Conservation (phyloP, 2,329 filamentous ascomycete species). For the Aureobasidium subglaciale region DNA sequence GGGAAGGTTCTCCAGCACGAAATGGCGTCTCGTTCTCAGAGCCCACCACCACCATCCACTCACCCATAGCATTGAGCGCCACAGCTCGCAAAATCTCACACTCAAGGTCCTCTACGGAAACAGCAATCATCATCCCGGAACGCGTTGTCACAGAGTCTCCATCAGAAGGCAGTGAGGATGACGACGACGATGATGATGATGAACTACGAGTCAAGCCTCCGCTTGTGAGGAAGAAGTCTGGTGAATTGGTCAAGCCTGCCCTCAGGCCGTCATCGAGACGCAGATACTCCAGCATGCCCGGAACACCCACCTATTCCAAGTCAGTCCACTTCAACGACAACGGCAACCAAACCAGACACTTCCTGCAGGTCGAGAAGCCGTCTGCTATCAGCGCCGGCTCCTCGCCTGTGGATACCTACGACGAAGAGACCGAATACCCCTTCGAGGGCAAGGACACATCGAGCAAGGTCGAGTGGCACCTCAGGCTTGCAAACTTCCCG, state of each 20-base stretch:
- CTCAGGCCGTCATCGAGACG: constrained; percentile 71
- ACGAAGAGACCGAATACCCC: constrained; percentile 83
- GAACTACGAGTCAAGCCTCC: constrained; percentile 56
- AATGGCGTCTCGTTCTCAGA: constrained; percentile 25
- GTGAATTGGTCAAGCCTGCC: constrained; percentile 88
- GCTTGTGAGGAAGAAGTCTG: constrained; percentile 97
- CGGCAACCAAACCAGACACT: constrained; percentile 92
- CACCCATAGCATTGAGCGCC: constrained; percentile 41
- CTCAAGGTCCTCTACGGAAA: constrained; percentile 53
- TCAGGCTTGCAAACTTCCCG: constrained; percentile 78
- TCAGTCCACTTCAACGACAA: constrained; percentile 98
- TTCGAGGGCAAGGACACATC: constrained; percentile 53
- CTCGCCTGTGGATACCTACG: constrained; percentile 81
- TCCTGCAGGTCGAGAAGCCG: constrained; percentile 86
- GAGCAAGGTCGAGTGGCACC: constrained; percentile 71
- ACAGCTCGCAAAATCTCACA: constrained; percentile 55
- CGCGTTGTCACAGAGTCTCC: constrained; percentile 39
- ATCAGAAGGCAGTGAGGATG: constrained; percentile 44
- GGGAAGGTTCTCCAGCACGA: constrained; percentile 50
- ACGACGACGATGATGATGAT: constrained; percentile 50
- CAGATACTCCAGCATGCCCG: constrained; percentile 92
- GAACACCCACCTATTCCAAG: constrained; percentile 91
- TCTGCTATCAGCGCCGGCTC: constrained; percentile 94
- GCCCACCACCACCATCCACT: constrained; percentile 27
- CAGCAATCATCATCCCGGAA: constrained; percentile 42